Evolutionary conservation across 768 basidiomycete species (phyloP), one percentile per base, ranked within the genome.

Genomic region (Tylopilus sp.): DNA sequence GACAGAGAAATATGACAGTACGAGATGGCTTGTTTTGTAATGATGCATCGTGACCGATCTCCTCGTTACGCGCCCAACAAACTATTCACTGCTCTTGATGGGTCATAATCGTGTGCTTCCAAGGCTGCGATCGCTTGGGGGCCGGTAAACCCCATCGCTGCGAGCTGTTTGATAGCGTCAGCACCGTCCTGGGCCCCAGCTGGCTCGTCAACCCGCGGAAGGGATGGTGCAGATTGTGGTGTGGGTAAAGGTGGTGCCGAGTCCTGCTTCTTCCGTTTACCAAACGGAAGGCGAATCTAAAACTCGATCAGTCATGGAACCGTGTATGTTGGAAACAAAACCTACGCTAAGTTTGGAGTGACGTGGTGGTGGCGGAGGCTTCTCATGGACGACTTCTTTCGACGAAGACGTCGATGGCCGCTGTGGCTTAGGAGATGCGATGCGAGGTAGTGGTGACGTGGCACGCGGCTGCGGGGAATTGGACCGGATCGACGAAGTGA

Each of bases 91-190:
- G 92, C 87, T 63, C 77, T 82, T 61, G 76, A 85, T 33, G 96
- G 80, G 67, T 94, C 87, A 63, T 96, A 97, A 50, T 83, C 85
- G 64, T 88, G 77, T 52, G 81, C 84, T 69, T 96, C 95, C 7
- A 98, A 76, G 13, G 95, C 92, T 13, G 78, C 79, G 8, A 98
- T 81, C 0, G 92, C 90, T 66, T 94, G 85, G 16, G 75, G 69
- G 37, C 95, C 81, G 56, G 80, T 85, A 76, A 98, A 98, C 24
- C 96, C 96, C 94, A 98, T 97, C 19, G 79, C 80, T 43, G 84
- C 84, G 36, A 98, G 74, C 64, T 88, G 85, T 63, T 85, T 89
- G 21, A 94, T 87, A 2, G 85, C 74, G 56, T 85, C 84, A 13
- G 85, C 83, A 53, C 93, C 89, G 57, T 88, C 88, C 26, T 84